Evolutionary conservation across 495 filamentous ascomycete genomes (phyloP).

Genomic region (Penicillium argentinense): DNA sequence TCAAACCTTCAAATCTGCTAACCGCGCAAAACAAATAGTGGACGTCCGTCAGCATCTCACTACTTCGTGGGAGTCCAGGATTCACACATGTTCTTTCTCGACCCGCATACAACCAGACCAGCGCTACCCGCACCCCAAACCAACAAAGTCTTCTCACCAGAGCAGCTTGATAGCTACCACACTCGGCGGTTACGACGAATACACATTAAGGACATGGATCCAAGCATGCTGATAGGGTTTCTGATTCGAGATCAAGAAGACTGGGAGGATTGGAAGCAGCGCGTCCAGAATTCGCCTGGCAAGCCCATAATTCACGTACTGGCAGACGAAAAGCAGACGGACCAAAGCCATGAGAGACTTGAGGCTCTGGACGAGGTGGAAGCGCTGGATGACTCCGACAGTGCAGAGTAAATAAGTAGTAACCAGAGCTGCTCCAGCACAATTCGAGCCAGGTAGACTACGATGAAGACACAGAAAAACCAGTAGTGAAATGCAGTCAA

Average conservation of each 20-base stretch:
- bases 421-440: no score
- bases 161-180: conserved; percentile 83
- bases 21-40: conserved; percentile 50
- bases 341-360: conserved; percentile 55
- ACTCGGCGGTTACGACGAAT: conserved; percentile 80
- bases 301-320: conserved; percentile 81
- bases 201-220: conserved; percentile 91
- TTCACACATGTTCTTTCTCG: conserved; percentile 87
- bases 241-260: conserved; percentile 79
- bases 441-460: neutral
- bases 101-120: conserved; percentile 81
- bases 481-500: conserved; percentile 44
- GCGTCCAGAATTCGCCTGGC: conserved; percentile 65
- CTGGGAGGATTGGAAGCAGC: conserved; percentile 77
- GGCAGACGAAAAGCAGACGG: conserved; percentile 59
- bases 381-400: conserved; percentile 72
- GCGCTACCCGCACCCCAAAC: conserved; percentile 58
- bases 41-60: conserved; percentile 90
- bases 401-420: conserved; percentile 27
- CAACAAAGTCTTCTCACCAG: conserved; percentile 55
- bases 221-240: conserved; percentile 98
- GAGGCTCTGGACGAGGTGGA: conserved; percentile 90
- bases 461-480: conserved; percentile 3
- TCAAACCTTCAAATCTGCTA: neutral
- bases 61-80: conserved; percentile 98